Conservation (phyloP, 106 monocot genomes). For the Ottelia alismoides region DNA sequence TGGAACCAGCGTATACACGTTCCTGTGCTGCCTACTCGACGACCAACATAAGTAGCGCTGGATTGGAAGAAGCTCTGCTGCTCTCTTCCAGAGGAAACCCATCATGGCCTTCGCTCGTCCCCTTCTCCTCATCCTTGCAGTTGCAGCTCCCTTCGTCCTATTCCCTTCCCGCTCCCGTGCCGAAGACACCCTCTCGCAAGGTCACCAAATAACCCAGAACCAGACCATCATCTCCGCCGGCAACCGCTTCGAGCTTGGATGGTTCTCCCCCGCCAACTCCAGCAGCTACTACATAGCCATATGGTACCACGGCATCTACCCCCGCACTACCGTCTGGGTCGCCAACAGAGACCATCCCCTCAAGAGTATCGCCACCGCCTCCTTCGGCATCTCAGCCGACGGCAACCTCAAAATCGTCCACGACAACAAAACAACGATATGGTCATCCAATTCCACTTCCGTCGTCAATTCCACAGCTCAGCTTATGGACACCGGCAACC, state of each 20-base stretch:
- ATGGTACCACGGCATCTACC: not conserved
- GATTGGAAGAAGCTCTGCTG: too few species aligned
- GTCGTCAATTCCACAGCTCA: not conserved
- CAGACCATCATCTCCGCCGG: not conserved
- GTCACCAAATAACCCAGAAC: not conserved
- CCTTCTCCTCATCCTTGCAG: too few species aligned
- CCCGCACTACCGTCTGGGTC: conserved; percentile 2
- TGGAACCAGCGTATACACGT: too few species aligned
- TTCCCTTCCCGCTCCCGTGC: not conserved
- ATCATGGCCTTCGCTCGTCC: too few species aligned
- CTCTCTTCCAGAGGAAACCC: too few species aligned
- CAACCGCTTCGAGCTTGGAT: not conserved
- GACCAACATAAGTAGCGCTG: too few species aligned
- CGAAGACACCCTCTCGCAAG: not conserved
- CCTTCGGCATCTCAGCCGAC: conserved; percentile 3
- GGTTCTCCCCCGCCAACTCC: too few species aligned
- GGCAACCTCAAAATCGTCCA: conserved; percentile 12
- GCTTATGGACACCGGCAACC: conserved; percentile 19
- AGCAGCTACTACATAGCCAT: too few species aligned
- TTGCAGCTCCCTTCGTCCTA: too few species aligned
- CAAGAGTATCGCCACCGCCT: conserved; percentile 4
- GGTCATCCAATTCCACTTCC: not conserved
- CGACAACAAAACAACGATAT: not conserved
- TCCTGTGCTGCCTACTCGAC: too few species aligned
- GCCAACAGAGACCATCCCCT: conserved; percentile 11